A percentile compares a stretch with the other conserved stretches of the same genome.
Evolutionary conservation across 768 basidiomycete species (phyloP).

Genomic region (Sarcodon sp.): DNA sequence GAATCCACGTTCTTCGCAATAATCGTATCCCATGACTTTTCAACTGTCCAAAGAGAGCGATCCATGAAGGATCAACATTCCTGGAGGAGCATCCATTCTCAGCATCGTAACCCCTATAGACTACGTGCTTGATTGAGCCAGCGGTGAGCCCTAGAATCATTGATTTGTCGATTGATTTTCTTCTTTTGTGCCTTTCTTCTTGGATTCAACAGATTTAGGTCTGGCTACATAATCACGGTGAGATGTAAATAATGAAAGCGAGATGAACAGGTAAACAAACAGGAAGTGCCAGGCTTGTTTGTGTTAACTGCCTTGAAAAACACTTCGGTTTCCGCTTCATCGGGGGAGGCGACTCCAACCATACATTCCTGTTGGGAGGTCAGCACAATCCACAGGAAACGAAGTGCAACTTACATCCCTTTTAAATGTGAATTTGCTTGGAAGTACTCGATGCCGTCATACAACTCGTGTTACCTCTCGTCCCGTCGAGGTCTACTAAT

Average conservation of each 20-base stretch:
- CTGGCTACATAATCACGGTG: constrained; percentile 11
- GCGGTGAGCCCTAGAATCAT: constrained; percentile 75
- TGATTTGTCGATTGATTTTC: constrained; percentile 87
- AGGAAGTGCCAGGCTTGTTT: constrained; percentile 42
- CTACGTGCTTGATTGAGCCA: constrained; percentile 79
- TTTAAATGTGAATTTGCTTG: constrained; percentile 76
- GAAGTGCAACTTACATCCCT: constrained; percentile 64
- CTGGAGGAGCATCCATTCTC: constrained; percentile 78
- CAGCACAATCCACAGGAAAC: background rate
- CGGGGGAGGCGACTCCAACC: constrained; percentile 84
- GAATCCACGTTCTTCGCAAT: constrained; percentile 77
- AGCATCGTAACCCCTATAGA: constrained; percentile 89
- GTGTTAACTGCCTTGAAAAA: constrained; percentile 76
- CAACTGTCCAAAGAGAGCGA: too few relatives aligned
- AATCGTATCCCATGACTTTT: constrained; percentile 45
- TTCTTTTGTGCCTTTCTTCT: constrained; percentile 42
- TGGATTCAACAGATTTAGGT: constrained; percentile 33
- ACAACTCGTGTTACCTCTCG: constrained; percentile 82
- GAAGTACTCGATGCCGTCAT: constrained; percentile 66
- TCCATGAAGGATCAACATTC: too few relatives aligned
- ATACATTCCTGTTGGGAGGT: constrained; percentile 55
- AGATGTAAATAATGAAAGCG: constrained; percentile 1
- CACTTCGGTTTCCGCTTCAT: constrained; percentile 72
- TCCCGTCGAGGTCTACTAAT: constrained; percentile 76
- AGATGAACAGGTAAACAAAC: background rate